Evolutionary conservation across 2,329 filamentous ascomycete genomes (phyloP).

Genomic region (Pseudocercospora crystallina): DNA sequence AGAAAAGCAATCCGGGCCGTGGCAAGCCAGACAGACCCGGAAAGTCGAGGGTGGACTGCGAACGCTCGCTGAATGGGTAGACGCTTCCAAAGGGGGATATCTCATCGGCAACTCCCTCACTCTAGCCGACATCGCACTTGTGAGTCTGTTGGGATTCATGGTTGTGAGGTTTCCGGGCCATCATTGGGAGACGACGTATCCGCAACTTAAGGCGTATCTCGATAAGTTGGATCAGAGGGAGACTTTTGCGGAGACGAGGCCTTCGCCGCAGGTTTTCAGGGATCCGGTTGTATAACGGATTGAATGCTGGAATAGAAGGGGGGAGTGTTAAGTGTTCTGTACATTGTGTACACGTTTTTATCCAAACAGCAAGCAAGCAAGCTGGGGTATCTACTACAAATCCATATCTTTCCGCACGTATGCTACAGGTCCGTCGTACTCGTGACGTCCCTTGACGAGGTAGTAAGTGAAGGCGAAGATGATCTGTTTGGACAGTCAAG

Average conservation of each 20-base stretch:
- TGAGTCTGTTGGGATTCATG: slow-evolving; percentile 37
- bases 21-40: slow-evolving; percentile 37
- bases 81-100: slow-evolving; percentile 26
- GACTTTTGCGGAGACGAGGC: slow-evolving; percentile 38
- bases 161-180: slow-evolving; percentile 35
- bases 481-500: not conserved
- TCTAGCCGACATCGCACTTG: slow-evolving; percentile 38
- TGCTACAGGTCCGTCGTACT: slow-evolving; percentile 28
- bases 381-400: not conserved
- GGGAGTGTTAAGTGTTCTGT: not conserved
- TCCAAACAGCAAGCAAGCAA: no score
- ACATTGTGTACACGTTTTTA: no score
- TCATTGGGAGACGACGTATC: slow-evolving; percentile 36
- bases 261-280: slow-evolving; percentile 35
- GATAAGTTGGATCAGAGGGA: slow-evolving; percentile 45
- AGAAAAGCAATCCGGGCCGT: slow-evolving; percentile 33
- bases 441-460: slow-evolving; percentile 18
- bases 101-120: slow-evolving; percentile 35
- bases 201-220: slow-evolving; percentile 46
- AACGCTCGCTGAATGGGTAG: slow-evolving; percentile 32
- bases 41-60: slow-evolving; percentile 38
- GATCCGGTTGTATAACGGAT: slow-evolving; percentile 37
- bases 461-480: slow-evolving; percentile 23
- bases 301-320: not conserved
- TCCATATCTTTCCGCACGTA: slow-evolving; percentile 22